A percentile compares a stretch with the other conserved stretches of the same genome.
Evolutionary conservation across 192 early-diverging fungal species (phyloP).

Genomic region (Coemansia sp.): DNA sequence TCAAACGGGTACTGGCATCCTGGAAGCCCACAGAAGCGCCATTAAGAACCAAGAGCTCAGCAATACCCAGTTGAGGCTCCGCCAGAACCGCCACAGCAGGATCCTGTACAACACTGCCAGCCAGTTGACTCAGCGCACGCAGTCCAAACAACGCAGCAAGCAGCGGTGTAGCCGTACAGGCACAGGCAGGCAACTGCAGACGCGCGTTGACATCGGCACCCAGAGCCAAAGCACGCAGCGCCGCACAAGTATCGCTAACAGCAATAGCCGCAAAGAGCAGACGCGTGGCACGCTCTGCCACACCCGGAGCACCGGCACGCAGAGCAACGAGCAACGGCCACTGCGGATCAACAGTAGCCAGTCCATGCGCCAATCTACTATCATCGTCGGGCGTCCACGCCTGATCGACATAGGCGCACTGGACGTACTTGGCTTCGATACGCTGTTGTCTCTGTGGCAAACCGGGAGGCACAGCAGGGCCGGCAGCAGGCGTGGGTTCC

Average conservation of each 20-base stretch:
- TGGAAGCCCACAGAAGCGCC: constrained; percentile 21
- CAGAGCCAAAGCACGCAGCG: constrained; percentile 62
- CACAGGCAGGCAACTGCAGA: background rate
- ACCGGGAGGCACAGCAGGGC: no score
- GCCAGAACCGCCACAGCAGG: background rate
- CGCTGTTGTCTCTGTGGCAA: constrained; percentile 58
- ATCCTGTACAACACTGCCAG: background rate
- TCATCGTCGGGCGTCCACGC: constrained; percentile 9
- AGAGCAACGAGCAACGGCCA: background rate
- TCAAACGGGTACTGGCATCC: constrained; percentile 6
- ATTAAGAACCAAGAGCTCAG: constrained; percentile 45
- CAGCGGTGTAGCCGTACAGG: constrained; percentile 8
- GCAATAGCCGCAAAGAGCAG: constrained; percentile 35
- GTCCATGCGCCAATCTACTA: background rate
- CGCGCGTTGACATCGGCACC: constrained; percentile 64
- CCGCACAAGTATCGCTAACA: constrained; percentile 51
- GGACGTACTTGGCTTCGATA: constrained; percentile 73
- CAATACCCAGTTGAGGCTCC: no score
- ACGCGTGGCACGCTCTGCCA: constrained; percentile 9
- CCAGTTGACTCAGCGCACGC: background rate
- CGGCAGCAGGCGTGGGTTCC: constrained; percentile 18
- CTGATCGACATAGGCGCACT: constrained; percentile 34
- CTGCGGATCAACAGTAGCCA: constrained; percentile 34
- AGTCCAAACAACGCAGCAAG: constrained; percentile 30
- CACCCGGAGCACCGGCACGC: background rate